Evolutionary conservation across 2,329 filamentous ascomycete genomes (phyloP).

Genomic region (Colletotrichum lini): DNA sequence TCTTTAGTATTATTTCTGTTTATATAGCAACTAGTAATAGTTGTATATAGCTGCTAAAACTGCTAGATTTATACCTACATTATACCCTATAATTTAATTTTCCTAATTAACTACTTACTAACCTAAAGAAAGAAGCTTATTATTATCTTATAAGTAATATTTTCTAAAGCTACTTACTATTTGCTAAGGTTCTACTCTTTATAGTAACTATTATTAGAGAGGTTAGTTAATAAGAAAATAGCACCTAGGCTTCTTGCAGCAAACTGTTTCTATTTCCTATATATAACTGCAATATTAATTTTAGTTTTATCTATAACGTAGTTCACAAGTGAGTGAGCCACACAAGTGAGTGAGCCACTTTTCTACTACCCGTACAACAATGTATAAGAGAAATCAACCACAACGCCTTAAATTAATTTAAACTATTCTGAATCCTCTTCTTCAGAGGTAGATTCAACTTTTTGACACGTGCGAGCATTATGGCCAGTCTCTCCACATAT

Average conservation of each 20-base stretch:
- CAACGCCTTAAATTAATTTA: too few relatives aligned
- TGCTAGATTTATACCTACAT: conserved; percentile 45
- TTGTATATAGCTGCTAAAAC: conserved; percentile 48
- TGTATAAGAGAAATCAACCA: too few relatives aligned
- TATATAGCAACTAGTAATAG: conserved; percentile 44
- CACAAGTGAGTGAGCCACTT: too few relatives aligned
- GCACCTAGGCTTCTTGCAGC: neutral
- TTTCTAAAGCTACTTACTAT: conserved; percentile 43
- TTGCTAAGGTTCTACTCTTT: conserved; percentile 38
- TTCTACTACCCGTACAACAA: too few relatives aligned
- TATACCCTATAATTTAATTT: conserved; percentile 42
- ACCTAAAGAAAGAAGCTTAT: conserved; percentile 49
- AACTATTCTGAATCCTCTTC: too few relatives aligned
- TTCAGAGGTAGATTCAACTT: too few relatives aligned
- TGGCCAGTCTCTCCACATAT: too few relatives aligned
- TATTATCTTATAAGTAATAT: conserved; percentile 41
- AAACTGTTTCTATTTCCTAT: conserved; percentile 46
- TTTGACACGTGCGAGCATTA: too few relatives aligned
- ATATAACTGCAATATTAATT: conserved; percentile 36
- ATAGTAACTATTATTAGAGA: conserved; percentile 30
- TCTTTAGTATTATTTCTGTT: conserved; percentile 47
- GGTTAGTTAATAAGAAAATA: conserved; percentile 29
- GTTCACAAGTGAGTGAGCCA: too few relatives aligned
- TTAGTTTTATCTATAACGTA: too few relatives aligned
- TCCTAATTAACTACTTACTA: conserved; percentile 34